These are phyloP conservation scores for Aschersonia sp. DNA, from an alignment of 2,329 filamentous ascomycete species.

Conservation along the genomic window DNA sequence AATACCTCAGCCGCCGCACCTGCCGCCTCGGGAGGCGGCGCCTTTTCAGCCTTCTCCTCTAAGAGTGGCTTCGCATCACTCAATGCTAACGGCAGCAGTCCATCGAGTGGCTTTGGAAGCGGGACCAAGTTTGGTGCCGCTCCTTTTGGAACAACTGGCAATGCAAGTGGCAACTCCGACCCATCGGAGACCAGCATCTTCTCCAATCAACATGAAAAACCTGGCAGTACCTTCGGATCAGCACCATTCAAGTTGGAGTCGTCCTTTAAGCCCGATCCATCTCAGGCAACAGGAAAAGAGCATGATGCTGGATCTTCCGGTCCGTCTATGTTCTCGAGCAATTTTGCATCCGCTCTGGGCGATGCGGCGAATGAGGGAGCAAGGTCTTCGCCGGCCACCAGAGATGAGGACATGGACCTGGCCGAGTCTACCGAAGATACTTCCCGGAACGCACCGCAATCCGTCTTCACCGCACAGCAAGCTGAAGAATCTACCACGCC, in stretches of 20 bases:
- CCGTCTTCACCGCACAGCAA: conserved; percentile 12
- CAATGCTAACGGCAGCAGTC: conserved; percentile 17
- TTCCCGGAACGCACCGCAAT: conserved; percentile 21
- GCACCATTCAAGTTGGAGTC: conserved; percentile 52
- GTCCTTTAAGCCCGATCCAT: conserved; percentile 50
- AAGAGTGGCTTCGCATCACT: conserved; percentile 41
- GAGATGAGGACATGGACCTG: conserved; percentile 40
- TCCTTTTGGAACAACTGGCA: conserved; percentile 15
- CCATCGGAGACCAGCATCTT: conserved; percentile 13
- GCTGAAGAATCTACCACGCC: conserved; percentile 29
- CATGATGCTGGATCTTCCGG: conserved; percentile 24
- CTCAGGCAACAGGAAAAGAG: conserved; percentile 36
- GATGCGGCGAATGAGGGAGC: conserved; percentile 25
- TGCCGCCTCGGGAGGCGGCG: conserved; percentile 25
- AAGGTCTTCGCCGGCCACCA: conserved; percentile 18
- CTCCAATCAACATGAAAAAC: conserved; percentile 13
- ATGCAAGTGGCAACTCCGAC: conserved; percentile 7
- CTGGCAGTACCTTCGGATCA: conserved; percentile 28
- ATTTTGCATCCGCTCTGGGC: conserved; percentile 44
- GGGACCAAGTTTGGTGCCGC: conserved; percentile 20
- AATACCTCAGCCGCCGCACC: conserved; percentile 11
- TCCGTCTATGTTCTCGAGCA: conserved; percentile 43
- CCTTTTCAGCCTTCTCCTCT: conserved; percentile 39
- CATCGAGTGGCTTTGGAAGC: conserved; percentile 20
- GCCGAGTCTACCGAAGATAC: conserved; percentile 18